phyloP scores from a whole-genome alignment of 805 yeast species.

The Teunomyces pallodes region DNA sequence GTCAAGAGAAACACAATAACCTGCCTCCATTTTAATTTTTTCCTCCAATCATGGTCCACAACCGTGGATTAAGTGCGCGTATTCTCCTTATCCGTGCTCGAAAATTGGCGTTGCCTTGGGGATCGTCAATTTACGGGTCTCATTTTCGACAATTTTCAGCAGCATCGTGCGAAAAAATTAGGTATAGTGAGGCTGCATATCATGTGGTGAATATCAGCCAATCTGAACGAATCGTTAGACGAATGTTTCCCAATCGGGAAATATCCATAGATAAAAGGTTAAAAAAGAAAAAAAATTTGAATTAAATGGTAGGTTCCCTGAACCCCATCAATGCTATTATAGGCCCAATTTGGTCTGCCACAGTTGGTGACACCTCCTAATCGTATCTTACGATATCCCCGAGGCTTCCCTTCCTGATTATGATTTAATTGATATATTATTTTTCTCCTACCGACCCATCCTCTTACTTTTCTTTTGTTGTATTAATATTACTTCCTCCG shows the following conservation, averaged over 20 bases:
- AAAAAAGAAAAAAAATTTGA: neutral
- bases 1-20: conserved; percentile 1
- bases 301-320: neutral
- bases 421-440: neutral
- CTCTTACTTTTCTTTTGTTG: neutral
- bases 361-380: neutral
- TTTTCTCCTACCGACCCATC: neutral
- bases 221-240: neutral
- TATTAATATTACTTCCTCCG: neutral
- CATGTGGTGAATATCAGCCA: neutral
- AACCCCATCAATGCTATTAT: neutral
- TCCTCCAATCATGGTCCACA: conserved; percentile 1
- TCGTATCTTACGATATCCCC: neutral
- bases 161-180: neutral
- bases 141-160: neutral
- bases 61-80: neutral
- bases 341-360: neutral
- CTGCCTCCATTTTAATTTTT: neutral
- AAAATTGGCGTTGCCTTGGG: neutral
- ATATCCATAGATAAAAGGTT: neutral
- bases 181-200: neutral
- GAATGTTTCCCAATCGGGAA: neutral
- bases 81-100: neutral
- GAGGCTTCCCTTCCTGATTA: neutral
- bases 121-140: neutral